A percentile compares a stretch with the other conserved stretches of the same genome.
Evolutionary conservation across 306 rosid species (phyloP).

Genomic region (Bauhinia variegata): DNA sequence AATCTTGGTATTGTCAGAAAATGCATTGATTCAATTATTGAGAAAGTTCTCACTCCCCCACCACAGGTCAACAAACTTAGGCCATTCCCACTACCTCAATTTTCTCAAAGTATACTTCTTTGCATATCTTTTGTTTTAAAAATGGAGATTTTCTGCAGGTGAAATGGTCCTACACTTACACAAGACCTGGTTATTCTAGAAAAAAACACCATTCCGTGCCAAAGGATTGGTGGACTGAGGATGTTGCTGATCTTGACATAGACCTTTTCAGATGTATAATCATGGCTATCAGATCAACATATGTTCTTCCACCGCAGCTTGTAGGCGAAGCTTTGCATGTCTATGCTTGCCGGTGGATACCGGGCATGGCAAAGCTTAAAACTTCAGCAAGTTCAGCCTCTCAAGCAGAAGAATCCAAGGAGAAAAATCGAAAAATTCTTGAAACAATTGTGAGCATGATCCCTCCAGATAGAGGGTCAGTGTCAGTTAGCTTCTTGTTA

Average conservation of each 20-base stretch:
- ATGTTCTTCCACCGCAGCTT: conserved; percentile 75
- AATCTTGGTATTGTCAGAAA: conserved; percentile 83
- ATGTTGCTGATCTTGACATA: conserved; percentile 76
- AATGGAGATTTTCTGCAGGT: conserved; percentile 59
- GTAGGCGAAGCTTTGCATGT: conserved; percentile 97
- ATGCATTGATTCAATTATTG: conserved; percentile 85
- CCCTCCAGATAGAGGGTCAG: conserved; percentile 81
- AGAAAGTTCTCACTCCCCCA: conserved; percentile 78
- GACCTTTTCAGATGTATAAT: conserved; percentile 81
- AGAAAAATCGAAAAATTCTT: conserved; percentile 57
- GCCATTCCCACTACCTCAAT: not conserved
- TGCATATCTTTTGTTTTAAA: conserved; percentile 13
- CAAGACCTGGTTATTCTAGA: conserved; percentile 82
- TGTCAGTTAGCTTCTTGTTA: conserved; percentile 77
- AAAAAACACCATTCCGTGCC: conserved; percentile 78
- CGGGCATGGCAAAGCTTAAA: conserved; percentile 54
- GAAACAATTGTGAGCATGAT: conserved; percentile 81
- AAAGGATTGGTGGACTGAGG: conserved; percentile 99
- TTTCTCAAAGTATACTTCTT: not conserved
- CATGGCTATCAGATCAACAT: conserved; percentile 70
- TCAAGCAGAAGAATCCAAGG: conserved; percentile 54
- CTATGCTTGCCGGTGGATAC: conserved; percentile 78
- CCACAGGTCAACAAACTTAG: conserved; percentile 57
- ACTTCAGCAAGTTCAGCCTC: conserved; percentile 46
- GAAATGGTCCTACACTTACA: conserved; percentile 92